Percentiles rank a stretch among this genome's conserved stretches.
Conservation (phyloP, 768 basidiomycete species). For the Boletus rubescentipes region DNA sequence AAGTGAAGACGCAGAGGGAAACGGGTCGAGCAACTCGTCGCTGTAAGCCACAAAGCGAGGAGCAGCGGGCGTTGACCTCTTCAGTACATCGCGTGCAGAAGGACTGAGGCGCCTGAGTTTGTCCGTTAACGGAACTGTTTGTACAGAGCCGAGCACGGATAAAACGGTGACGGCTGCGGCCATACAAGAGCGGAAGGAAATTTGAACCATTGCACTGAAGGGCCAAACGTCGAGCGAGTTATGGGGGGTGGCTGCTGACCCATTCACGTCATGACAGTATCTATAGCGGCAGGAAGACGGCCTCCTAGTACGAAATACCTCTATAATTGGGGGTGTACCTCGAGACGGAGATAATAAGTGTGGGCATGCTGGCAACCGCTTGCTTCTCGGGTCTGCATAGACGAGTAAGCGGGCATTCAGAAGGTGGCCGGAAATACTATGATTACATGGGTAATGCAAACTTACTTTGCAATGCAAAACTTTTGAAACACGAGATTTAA, state of each 20-base stretch:
- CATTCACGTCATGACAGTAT: conserved; percentile 1
- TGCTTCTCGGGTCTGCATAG: neutral
- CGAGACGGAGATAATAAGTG: neutral
- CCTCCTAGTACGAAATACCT: neutral
- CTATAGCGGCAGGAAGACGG: conserved; percentile 10
- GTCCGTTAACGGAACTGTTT: conserved; percentile 20
- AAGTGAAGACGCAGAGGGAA: conserved; percentile 45
- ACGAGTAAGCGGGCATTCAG: neutral
- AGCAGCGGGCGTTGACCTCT: conserved; percentile 34
- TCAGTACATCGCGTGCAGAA: conserved; percentile 24
- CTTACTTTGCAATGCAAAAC: too few relatives aligned
- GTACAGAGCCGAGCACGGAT: conserved; percentile 10
- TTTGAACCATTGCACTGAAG: conserved; percentile 17
- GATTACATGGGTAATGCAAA: too few relatives aligned
- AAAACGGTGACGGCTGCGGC: conserved; percentile 3
- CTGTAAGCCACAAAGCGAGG: conserved; percentile 50
- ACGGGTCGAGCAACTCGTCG: conserved; percentile 42
- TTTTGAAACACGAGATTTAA: too few relatives aligned
- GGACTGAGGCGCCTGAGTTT: conserved; percentile 22
- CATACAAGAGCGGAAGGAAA: conserved; percentile 10
- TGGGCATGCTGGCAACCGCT: neutral
- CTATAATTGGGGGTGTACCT: neutral
- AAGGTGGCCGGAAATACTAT: neutral
- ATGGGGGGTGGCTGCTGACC: neutral
- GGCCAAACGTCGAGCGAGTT: neutral